Evolutionary conservation across 805 yeast genomes (phyloP).

Genomic region (Candida coleopterorum): DNA sequence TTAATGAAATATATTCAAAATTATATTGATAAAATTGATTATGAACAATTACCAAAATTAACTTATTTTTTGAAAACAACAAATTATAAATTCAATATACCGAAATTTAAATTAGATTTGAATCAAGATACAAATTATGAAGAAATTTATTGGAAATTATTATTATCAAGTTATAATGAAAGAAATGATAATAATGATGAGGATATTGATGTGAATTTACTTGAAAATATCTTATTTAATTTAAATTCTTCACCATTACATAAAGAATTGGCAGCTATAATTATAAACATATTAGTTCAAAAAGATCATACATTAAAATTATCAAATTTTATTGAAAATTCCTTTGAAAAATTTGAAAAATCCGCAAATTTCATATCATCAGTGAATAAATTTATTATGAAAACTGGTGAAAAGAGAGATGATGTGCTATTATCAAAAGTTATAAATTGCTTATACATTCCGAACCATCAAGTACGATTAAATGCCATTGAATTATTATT

Average conservation of each 20-base stretch:
- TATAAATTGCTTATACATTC: conserved; percentile 36
- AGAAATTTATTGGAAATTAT: conserved; percentile 44
- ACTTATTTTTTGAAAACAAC: conserved; percentile 16
- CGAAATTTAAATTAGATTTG: conserved; percentile 1
- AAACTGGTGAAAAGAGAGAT: conserved; percentile 2
- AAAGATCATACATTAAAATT: background rate
- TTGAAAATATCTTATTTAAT: background rate
- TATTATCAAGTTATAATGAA: conserved; percentile 26
- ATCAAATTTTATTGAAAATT: background rate
- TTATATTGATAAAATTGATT: conserved; percentile 34
- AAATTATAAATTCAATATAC: conserved; percentile 5
- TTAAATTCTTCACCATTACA: conserved; percentile 2
- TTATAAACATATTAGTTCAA: background rate
- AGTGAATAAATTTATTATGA: conserved; percentile 13
- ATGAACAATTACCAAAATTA: conserved; percentile 25
- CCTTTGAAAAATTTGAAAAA: conserved; percentile 19
- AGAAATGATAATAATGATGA: too few species aligned
- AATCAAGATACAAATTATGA: background rate
- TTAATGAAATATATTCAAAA: conserved; percentile 41
- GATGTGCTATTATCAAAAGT: conserved; percentile 12
- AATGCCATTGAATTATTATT: conserved; percentile 47
- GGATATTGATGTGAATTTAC: background rate
- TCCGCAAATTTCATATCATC: conserved; percentile 38
- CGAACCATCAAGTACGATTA: conserved; percentile 49
- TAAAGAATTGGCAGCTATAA: conserved; percentile 5